Evolutionary conservation across 176 grass and related monocot species (phyloP).

Genomic region (Areca catechu): DNA sequence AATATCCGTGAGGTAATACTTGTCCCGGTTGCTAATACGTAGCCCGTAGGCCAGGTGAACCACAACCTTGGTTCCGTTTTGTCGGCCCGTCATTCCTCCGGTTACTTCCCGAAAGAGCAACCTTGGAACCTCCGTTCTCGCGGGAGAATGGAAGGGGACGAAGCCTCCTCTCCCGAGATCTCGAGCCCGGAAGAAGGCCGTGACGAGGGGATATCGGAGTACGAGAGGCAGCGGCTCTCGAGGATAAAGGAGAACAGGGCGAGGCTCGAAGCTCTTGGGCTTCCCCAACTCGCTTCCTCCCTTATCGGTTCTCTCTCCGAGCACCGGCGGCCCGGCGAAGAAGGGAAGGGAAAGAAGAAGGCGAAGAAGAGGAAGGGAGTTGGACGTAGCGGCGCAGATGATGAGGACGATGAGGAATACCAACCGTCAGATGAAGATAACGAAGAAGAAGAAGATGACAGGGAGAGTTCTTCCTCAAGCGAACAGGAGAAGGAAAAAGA

Average conservation of each 20-base stretch:
- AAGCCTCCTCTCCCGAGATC: too few relatives aligned
- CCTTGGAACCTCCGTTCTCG: too few relatives aligned
- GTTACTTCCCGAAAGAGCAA: too few relatives aligned
- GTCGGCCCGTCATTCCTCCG: too few relatives aligned
- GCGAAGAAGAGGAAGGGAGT: conserved; percentile 26
- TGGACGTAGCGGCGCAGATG: neutral
- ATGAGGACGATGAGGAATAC: conserved; percentile 66
- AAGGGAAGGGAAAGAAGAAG: conserved; percentile 1
- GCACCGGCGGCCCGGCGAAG: neutral
- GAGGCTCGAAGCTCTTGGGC: conserved; percentile 51
- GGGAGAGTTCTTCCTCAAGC: neutral
- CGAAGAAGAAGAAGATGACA: conserved; percentile 12
- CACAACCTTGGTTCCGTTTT: too few relatives aligned
- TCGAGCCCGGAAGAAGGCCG: conserved; percentile 3
- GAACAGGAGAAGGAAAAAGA: conserved; percentile 9
- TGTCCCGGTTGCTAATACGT: too few relatives aligned
- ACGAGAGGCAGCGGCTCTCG: conserved; percentile 56
- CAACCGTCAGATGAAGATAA: conserved; percentile 31
- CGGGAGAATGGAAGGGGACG: too few relatives aligned
- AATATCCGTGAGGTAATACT: too few relatives aligned
- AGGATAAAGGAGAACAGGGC: conserved; percentile 72
- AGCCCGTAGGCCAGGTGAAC: too few relatives aligned
- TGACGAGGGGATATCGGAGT: conserved; percentile 31
- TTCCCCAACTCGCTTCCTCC: conserved; percentile 44
- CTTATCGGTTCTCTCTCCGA: conserved; percentile 9